A percentile compares a stretch with the other conserved stretches of the same genome.
Conservation (phyloP, 1,284 basidiomycete genomes). For the Spongispora temasekensis region DNA sequence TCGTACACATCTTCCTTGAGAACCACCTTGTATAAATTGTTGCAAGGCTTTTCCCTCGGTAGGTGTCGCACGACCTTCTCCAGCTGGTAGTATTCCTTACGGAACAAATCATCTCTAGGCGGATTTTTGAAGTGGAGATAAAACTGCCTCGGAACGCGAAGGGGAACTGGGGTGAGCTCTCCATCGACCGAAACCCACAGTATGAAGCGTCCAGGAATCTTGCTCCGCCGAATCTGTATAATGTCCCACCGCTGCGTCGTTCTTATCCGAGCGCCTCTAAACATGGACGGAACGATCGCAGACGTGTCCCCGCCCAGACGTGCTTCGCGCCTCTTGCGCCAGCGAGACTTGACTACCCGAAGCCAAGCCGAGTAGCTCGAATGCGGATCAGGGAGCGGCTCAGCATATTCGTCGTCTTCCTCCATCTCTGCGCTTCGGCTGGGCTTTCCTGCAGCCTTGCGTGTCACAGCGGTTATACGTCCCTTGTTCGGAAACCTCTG, state of each 20-base stretch:
- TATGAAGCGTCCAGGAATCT: slow-evolving; percentile 81
- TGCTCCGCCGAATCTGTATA: slow-evolving; percentile 83
- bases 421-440: slow-evolving; percentile 42
- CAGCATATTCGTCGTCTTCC: slow-evolving; percentile 31
- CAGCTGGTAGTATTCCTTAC: slow-evolving; percentile 65
- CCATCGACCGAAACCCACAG: slow-evolving; percentile 90
- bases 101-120: slow-evolving; percentile 66
- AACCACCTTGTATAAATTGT: slow-evolving; percentile 82
- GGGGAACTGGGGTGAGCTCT: slow-evolving; percentile 76
- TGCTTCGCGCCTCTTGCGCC: slow-evolving; percentile 66
- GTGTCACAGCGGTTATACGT: slow-evolving; percentile 59
- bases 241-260: slow-evolving; percentile 88
- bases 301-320: slow-evolving; percentile 44
- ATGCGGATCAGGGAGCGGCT: slow-evolving; percentile 58
- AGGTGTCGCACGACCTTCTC: slow-evolving; percentile 79
- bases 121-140: slow-evolving; percentile 86
- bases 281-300: slow-evolving; percentile 71
- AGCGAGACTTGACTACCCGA: slow-evolving; percentile 75
- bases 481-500: slow-evolving; percentile 36
- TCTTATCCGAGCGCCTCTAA: slow-evolving; percentile 70
- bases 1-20: slow-evolving; percentile 86
- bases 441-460: slow-evolving; percentile 45
- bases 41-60: slow-evolving; percentile 78
- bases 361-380: slow-evolving; percentile 82
- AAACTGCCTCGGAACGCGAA: slow-evolving; percentile 90